Base-by-base conservation (phyloP, 2,329 filamentous ascomycete genomes). In the Scleromitrula shiraiana region DNA sequence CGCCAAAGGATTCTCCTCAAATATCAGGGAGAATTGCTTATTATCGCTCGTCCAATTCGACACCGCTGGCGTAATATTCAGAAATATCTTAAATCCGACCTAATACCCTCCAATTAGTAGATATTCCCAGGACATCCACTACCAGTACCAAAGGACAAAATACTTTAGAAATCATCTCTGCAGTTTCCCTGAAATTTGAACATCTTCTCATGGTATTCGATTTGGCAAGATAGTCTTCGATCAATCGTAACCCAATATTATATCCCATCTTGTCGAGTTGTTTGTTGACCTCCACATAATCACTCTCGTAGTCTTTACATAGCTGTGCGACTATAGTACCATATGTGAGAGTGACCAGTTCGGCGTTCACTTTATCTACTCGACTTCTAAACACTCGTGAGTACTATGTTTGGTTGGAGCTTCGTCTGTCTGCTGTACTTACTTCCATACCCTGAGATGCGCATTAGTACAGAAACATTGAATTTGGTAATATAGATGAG, bases 241-340 rank as follows among this genome's bases (percentile, higher is more conserved):
- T 96, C 56, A 98, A 71, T 30, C 93, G 86, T 63, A 97, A 75
- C 23, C 93, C 93, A 56, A 98, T 98, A 63, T 97, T 97, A 71
- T 97, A 96, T 47, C 93, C 93, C 93, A 98, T 98, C 70, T 91
- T 94, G 65, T 98, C 93, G 37, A 98, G 77, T 67, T 98, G 93
- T 67, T 91, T 89, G 71, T 98, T 98, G 65, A 98, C 91, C 66
- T 97, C 89, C 43, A 80, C 74, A 65, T 98, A 98, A 70, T 97
- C 88, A 61, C 80, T 83, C 60, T 96, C 89, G 65, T 91, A 95
- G 72, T 98, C 93, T 67, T 91, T 91, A 73, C 91, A 97, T 56
- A 98, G 75, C 67, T 97, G 91, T 49, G 89, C 87, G 49, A 98
- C 93, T 54, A 98, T 94, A 20, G 93, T 97, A 63, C 93, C 93